These are phyloP conservation scores for Aspergillus brasiliensis DNA, from an alignment of 2,329 filamentous ascomycete genomes.

Conservation along the genomic window DNA sequence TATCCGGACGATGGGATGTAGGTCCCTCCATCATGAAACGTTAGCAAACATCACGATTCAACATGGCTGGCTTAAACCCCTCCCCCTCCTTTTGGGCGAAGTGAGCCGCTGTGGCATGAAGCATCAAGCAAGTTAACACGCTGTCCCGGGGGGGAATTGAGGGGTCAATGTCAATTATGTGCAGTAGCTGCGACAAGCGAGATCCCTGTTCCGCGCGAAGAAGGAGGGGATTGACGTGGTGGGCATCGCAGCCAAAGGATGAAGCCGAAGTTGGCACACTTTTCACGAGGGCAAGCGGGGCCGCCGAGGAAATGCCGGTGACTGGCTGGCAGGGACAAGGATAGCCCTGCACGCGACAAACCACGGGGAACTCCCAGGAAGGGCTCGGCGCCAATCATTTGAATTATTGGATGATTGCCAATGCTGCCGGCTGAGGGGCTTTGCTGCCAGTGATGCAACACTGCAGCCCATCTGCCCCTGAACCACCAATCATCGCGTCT, in stretches of 20 bases:
- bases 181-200: conserved; percentile 8
- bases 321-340: conserved; percentile 1
- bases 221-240: conserved; percentile 23
- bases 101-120: not conserved
- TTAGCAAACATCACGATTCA: conserved; percentile 1
- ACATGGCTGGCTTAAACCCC: conserved; percentile 1
- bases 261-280: conserved; percentile 8
- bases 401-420: conserved; percentile 14
- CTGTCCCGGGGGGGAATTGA: not conserved
- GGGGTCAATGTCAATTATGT: conserved; percentile 6
- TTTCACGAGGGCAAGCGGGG: conserved; percentile 22
- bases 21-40: conserved; percentile 9
- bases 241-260: conserved; percentile 19
- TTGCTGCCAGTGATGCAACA: conserved; percentile 15
- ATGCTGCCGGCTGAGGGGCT: conserved; percentile 7
- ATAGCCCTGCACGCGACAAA: conserved; percentile 12
- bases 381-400: conserved; percentile 13
- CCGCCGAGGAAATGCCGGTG: not conserved
- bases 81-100: conserved; percentile 4
- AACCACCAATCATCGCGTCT: conserved; percentile 2
- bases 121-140: too few relatives aligned
- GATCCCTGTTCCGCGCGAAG: conserved; percentile 19
- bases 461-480: not conserved
- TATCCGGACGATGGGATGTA: conserved; percentile 8
- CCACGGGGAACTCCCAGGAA: conserved; percentile 1